Evolutionary conservation across 83 land plant genomes (phyloP).

Genomic region (Thuja plicata): DNA sequence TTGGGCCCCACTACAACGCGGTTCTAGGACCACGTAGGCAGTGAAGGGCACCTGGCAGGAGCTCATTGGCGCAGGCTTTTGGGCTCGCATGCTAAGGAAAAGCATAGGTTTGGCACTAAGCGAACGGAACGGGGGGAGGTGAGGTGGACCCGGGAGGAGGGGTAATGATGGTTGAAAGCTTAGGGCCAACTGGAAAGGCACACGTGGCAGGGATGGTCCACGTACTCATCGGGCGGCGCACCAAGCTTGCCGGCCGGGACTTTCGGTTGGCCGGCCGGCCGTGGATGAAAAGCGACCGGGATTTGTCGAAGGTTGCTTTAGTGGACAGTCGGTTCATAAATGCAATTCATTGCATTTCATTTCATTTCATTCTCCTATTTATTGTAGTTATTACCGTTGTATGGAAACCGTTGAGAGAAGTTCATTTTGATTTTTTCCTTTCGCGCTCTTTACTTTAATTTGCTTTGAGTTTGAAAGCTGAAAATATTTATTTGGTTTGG

Average conservation of each 20-base stretch:
- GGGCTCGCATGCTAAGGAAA: conserved; percentile 3
- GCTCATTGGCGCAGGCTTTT: neutral
- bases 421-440: too few species aligned
- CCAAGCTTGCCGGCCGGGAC: conserved; percentile 13
- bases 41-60: neutral
- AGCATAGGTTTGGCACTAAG: conserved; percentile 9
- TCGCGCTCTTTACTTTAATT: too few species aligned
- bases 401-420: too few species aligned
- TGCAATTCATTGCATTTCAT: neutral
- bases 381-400: neutral
- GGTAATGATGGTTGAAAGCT: neutral
- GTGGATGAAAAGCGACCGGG: conserved; percentile 10
- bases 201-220: conserved; percentile 8
- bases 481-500: too few species aligned
- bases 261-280: conserved; percentile 13
- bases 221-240: conserved; percentile 23
- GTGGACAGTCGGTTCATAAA: neutral
- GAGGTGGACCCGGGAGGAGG: neutral
- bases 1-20: neutral
- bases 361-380: neutral
- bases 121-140: conserved; percentile 7
- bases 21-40: neutral
- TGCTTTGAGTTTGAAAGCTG: too few species aligned
- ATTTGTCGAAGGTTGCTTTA: neutral
- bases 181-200: neutral